These are phyloP conservation scores for Sporobolus alterniflorus DNA, from an alignment of 202 grass and related monocot species.

Conservation along the genomic window DNA sequence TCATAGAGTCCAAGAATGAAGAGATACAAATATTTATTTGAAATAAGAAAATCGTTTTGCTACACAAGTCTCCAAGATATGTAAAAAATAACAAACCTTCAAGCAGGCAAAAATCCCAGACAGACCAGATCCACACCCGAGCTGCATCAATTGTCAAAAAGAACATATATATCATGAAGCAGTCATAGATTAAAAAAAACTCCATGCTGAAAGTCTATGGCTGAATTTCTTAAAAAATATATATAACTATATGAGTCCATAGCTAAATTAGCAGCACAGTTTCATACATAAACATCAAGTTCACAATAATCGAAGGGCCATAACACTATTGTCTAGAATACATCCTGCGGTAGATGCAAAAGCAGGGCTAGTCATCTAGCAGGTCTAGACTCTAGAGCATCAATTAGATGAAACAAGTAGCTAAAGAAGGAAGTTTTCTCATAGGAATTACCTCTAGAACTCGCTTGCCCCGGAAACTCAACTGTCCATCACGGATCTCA, in stretches of 20 bases:
- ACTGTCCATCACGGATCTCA: conserved; percentile 81
- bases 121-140: conserved; percentile 83
- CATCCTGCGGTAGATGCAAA: conserved; percentile 31
- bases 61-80: conserved; percentile 8
- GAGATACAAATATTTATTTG: not conserved
- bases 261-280: conserved; percentile 16
- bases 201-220: conserved; percentile 1
- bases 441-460: conserved; percentile 70
- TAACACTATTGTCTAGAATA: conserved; percentile 7
- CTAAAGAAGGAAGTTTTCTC: conserved; percentile 11
- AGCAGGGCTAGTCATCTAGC: not conserved
- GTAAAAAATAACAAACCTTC: conserved; percentile 62
- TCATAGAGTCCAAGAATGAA: not conserved
- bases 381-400: not conserved
- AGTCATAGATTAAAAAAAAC: not conserved
- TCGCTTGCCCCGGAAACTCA: conserved; percentile 79
- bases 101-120: conserved; percentile 92
- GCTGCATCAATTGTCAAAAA: conserved; percentile 63
- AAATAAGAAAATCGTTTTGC: conserved; percentile 16
- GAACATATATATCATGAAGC: conserved; percentile 7
- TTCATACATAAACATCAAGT: conserved; percentile 13
- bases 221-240: not conserved
- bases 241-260: conserved; percentile 14
- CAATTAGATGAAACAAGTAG: conserved; percentile 9
- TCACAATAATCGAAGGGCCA: conserved; percentile 22